These are phyloP conservation scores for Penicillium samsonianum DNA, from an alignment of 495 filamentous ascomycete species.

Conservation along the genomic window DNA sequence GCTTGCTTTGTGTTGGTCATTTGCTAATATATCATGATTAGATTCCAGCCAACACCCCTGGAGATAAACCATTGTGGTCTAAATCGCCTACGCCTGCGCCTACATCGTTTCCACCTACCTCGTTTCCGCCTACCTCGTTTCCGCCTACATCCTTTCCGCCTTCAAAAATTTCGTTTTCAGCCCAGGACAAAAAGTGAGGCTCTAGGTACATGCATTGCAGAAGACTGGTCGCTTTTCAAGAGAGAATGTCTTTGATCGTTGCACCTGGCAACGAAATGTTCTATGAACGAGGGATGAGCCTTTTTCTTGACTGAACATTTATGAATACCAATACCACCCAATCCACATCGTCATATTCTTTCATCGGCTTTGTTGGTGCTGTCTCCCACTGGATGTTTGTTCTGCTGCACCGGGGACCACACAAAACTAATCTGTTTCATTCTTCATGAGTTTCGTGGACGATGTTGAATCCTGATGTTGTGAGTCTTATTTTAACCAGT, in stretches of 20 bases:
- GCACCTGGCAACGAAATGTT: not conserved
- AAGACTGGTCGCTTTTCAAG: not conserved
- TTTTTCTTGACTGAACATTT: not conserved
- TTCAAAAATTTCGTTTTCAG: not conserved
- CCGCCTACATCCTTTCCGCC: not conserved
- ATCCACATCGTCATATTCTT: not conserved
- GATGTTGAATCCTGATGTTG: not conserved
- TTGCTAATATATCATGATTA: not conserved
- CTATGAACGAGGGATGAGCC: not conserved
- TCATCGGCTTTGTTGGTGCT: not conserved
- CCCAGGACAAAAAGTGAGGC: not conserved
- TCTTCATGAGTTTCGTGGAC: not conserved
- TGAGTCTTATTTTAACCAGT: not conserved
- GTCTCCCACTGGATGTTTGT: not conserved
- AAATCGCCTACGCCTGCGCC: not conserved
- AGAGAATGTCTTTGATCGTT: not conserved
- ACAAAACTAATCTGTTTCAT: not conserved
- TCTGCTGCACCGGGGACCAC: not conserved
- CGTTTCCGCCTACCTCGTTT: no score
- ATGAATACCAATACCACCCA: not conserved
- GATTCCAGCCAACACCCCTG: not conserved
- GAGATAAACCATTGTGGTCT: not conserved
- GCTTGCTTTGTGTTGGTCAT: not conserved
- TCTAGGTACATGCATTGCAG: not conserved
- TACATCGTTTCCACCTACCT: no score